Percentiles rank a stretch among this genome's conserved stretches.
phyloP scores from a whole-genome alignment of 768 basidiomycete genomes.

The Tephrocybe sp. region DNA sequence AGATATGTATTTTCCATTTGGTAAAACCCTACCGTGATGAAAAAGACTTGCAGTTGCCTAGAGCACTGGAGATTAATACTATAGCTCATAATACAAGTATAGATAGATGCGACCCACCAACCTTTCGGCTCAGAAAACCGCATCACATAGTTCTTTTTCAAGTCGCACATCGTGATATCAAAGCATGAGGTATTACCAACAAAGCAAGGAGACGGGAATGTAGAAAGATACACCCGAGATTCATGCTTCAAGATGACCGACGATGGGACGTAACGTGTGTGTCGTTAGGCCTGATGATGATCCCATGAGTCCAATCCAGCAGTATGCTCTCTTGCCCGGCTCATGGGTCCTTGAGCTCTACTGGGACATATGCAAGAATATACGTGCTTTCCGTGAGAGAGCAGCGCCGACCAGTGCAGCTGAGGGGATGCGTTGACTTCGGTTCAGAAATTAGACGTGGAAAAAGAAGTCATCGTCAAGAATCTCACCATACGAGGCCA shows the following conservation, averaged over 20 bases:
- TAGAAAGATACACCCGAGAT: too few relatives aligned
- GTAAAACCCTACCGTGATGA: too few relatives aligned
- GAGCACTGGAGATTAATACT: too few relatives aligned
- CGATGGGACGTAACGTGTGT: constrained; percentile 21
- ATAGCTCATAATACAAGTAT: too few relatives aligned
- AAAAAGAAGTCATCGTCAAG: background rate
- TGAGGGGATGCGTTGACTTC: constrained; percentile 43
- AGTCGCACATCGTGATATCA: background rate
- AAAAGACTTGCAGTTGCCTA: too few relatives aligned
- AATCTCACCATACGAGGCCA: constrained; percentile 47
- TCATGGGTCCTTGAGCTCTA: constrained; percentile 33
- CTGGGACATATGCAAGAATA: constrained; percentile 42
- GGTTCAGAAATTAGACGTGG: background rate
- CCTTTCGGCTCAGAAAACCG: background rate
- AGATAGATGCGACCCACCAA: too few relatives aligned
- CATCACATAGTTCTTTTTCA: background rate
- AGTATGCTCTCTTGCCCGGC: constrained; percentile 33
- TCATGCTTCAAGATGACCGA: background rate
- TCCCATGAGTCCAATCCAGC: constrained; percentile 35
- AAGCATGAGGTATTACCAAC: background rate
- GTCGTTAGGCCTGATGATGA: constrained; percentile 35
- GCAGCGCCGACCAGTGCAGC: constrained; percentile 52
- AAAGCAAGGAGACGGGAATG: too few relatives aligned
- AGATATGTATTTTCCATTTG: too few relatives aligned
- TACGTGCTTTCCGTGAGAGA: constrained; percentile 41